Conservation (phyloP, 2,329 filamentous ascomycete genomes). For the Xylaria sp. region DNA sequence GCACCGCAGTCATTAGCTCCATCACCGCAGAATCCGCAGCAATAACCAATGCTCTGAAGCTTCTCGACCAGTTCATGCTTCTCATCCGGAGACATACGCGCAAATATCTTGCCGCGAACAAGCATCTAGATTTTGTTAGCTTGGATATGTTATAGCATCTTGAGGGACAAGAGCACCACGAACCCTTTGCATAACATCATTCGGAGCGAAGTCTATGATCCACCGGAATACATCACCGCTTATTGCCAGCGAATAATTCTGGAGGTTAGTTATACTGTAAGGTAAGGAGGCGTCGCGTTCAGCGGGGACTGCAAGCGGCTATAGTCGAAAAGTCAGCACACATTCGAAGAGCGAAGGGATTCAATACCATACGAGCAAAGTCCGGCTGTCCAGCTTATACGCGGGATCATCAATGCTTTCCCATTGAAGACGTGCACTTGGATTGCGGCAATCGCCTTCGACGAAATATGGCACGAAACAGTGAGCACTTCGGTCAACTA, state of each 20-base stretch:
- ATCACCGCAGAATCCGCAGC: slow-evolving; percentile 92
- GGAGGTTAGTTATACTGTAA: slow-evolving; percentile 73
- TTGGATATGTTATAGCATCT: background rate
- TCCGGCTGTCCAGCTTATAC: slow-evolving; percentile 72
- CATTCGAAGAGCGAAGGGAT: background rate
- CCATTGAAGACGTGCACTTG: slow-evolving; percentile 73
- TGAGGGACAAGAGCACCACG: slow-evolving; percentile 23
- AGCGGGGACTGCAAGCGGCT: slow-evolving; percentile 66
- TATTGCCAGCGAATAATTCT: slow-evolving; percentile 83
- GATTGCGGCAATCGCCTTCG: slow-evolving; percentile 68
- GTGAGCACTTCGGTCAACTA: slow-evolving; percentile 74
- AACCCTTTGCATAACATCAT: slow-evolving; percentile 68
- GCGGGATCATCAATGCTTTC: slow-evolving; percentile 87
- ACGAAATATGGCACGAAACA: slow-evolving; percentile 90
- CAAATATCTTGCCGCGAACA: slow-evolving; percentile 85
- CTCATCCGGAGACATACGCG: slow-evolving; percentile 97
- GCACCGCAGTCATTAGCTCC: slow-evolving; percentile 97
- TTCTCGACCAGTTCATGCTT: slow-evolving; percentile 98
- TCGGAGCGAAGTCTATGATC: slow-evolving; percentile 84
- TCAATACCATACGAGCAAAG: slow-evolving; percentile 53
- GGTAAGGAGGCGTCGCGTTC: slow-evolving; percentile 78
- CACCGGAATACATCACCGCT: slow-evolving; percentile 94
- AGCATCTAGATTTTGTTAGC: slow-evolving; percentile 63
- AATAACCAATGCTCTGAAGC: slow-evolving; percentile 92
- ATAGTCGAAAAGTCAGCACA: slow-evolving; percentile 11